Evolutionary conservation across 306 rosid genomes (phyloP).

Genomic region (Gleditsia sinensis): DNA sequence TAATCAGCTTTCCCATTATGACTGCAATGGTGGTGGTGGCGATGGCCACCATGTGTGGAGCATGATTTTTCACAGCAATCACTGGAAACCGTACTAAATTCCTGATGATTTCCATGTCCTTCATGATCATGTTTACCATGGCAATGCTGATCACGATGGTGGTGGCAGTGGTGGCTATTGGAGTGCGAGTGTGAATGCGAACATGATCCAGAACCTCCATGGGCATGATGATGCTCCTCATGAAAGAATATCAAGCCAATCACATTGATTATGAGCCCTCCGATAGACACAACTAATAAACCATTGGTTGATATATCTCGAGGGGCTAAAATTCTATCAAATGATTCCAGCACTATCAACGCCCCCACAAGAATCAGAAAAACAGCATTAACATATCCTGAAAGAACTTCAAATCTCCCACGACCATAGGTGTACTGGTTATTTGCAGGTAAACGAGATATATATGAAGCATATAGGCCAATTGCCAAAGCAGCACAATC

Average conservation of each 20-base stretch:
- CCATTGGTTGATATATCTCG: conserved; percentile 88
- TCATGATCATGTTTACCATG: conserved; percentile 40
- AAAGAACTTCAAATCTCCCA: conserved; percentile 94
- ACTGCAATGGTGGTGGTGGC: conserved; percentile 35
- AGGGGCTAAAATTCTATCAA: conserved; percentile 94
- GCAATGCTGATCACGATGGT: conserved; percentile 42
- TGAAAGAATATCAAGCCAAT: conserved; percentile 89
- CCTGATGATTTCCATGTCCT: conserved; percentile 39
- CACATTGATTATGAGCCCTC: conserved; percentile 85
- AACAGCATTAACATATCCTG: conserved; percentile 87
- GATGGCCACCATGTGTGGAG: conserved; percentile 38
- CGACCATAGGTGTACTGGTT: conserved; percentile 77
- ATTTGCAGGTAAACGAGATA: conserved; percentile 87
- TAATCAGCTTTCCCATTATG: conserved; percentile 31
- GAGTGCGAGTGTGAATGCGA: conserved; percentile 56
- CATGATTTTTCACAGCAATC: conserved; percentile 44
- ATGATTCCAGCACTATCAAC: conserved; percentile 82
- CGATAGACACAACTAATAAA: conserved; percentile 74
- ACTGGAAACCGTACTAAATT: conserved; percentile 40
- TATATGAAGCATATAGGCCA: conserved; percentile 90
- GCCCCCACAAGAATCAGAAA: conserved; percentile 91
- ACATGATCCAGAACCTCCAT: conserved; percentile 72
- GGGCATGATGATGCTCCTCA: conserved; percentile 97
- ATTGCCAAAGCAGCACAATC: conserved; percentile 97
- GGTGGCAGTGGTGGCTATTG: conserved; percentile 39